Base-by-base conservation (phyloP, 1,284 basidiomycete species). In the Ganoderma boninense region DNA sequence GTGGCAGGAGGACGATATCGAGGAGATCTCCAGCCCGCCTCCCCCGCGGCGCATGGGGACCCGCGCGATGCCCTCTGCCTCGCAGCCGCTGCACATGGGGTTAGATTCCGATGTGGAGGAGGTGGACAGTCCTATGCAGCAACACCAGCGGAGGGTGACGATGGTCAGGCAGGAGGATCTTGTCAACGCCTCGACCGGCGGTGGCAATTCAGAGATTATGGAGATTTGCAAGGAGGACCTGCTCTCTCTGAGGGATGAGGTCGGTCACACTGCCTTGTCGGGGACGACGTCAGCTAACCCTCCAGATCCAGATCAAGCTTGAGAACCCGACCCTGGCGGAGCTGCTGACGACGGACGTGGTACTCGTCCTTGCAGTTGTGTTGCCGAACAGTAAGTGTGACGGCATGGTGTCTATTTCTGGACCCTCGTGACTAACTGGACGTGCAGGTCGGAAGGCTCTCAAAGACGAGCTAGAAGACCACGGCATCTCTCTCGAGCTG, bases 311-410 rank as follows among this genome's bases (percentile, higher is more conserved):
- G 64, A 64, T 66, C n/a, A 1, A 43, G 13, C 10, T 7, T 7
- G 62, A 60, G 18, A 52, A 62, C 44, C n/a, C 52, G 8, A 20
- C 38, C 52, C 49, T 73, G 13, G 62, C 60, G 2, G 63, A 65
- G 1, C 18, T 74, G 14, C 57, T 77, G 13, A 38, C n/a, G 3
- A 71, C 74, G 61, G 69, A 74, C 20, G 68, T 67, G 1, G 49
- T 78, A 5, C 57, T 70, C 13, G 10, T 66, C 26, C 66, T 78
- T 46, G 71, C 73, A 13, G 38, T 69, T 8, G 67, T 70, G 32
- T 59, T 70, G 6, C 76, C 76, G 10, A 67, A 69, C 54, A 75
- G 77, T 77, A 46, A 62, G 73, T 60, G 73, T 60, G 11, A 26
- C 38, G 35, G 57, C 2, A 23, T 3, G n/a, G 40, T 44, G 23